Evolutionary conservation across 2,329 filamentous ascomycete species (phyloP).

Genomic region (Juglanconis juglandina): DNA sequence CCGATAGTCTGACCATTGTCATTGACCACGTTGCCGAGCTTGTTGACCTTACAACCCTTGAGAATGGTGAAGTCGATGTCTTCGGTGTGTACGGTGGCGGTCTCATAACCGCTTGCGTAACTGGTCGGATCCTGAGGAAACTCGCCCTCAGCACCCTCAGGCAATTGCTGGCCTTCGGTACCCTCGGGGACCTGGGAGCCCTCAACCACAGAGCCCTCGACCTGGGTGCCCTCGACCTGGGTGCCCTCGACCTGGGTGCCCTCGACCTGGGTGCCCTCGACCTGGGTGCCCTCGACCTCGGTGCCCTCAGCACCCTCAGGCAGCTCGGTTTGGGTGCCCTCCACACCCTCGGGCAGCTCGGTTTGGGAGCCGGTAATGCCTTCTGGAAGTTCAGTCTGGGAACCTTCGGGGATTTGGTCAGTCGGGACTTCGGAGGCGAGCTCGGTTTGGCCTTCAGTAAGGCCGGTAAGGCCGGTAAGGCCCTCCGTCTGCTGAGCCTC

Average conservation of each 20-base stretch:
- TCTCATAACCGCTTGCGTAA: slow-evolving; percentile 14
- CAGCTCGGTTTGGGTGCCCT: slow-evolving; percentile 9
- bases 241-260: slow-evolving; percentile 1
- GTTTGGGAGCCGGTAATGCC: background rate
- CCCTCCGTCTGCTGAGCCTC: background rate
- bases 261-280: slow-evolving; percentile 14
- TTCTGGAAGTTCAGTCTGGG: no score
- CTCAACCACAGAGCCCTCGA: slow-evolving; percentile 10
- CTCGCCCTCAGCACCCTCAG: slow-evolving; percentile 22
- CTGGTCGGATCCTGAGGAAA: slow-evolving; percentile 13
- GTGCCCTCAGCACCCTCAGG: slow-evolving; percentile 8
- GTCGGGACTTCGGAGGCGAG: background rate
- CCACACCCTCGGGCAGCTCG: slow-evolving; percentile 3
- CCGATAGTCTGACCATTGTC: slow-evolving; percentile 54
- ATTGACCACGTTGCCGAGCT: slow-evolving; percentile 55
- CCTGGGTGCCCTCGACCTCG: background rate
- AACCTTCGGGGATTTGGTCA: no score
- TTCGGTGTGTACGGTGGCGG: slow-evolving; percentile 28
- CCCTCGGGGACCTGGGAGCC: slow-evolving; percentile 6
- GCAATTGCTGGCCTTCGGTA: slow-evolving; percentile 4
- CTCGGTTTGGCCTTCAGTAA: background rate
- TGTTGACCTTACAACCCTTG: slow-evolving; percentile 55
- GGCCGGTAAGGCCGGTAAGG: no score
- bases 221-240: slow-evolving; percentile 9
- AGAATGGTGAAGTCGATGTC: slow-evolving; percentile 46